Conservation (phyloP, 83 land plant species). For the Larix sibirica region DNA sequence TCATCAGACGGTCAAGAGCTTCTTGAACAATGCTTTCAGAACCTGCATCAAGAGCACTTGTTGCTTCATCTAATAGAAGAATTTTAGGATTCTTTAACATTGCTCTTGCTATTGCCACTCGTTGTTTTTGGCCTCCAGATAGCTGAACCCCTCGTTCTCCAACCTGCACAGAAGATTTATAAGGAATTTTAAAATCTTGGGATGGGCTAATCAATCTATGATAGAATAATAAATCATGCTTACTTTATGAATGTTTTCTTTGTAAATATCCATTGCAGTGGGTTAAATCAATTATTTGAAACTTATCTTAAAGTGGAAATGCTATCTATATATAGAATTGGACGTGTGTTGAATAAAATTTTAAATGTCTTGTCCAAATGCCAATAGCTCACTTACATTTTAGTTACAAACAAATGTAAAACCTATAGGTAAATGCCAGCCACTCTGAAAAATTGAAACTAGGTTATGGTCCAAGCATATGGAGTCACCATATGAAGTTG, state of each 20-base stretch:
- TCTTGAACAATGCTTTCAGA: conserved; percentile 95
- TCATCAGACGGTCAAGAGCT: conserved; percentile 93
- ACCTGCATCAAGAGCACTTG: conserved; percentile 95
- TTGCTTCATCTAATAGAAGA: conserved; percentile 96
- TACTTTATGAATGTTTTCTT: neutral
- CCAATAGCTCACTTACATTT: neutral
- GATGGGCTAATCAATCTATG: neutral
- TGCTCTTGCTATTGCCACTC: conserved; percentile 97
- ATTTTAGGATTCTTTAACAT: conserved; percentile 94
- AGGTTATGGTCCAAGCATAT: neutral
- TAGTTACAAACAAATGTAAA: neutral
- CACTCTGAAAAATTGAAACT: neutral
- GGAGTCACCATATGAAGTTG: neutral
- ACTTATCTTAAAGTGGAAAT: neutral
- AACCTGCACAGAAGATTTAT: conserved; percentile 48
- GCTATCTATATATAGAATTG: neutral
- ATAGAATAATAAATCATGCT: neutral
- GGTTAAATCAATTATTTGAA: neutral
- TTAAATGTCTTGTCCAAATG: neutral
- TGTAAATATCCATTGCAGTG: neutral
- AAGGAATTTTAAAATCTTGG: neutral
- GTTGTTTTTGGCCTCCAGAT: conserved; percentile 97
- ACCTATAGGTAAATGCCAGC: neutral
- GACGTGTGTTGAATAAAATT: neutral
- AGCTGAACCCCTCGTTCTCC: conserved; percentile 95